phyloP scores from a whole-genome alignment of 2,329 filamentous ascomycete genomes.

The Botryotinia narcissicola region DNA sequence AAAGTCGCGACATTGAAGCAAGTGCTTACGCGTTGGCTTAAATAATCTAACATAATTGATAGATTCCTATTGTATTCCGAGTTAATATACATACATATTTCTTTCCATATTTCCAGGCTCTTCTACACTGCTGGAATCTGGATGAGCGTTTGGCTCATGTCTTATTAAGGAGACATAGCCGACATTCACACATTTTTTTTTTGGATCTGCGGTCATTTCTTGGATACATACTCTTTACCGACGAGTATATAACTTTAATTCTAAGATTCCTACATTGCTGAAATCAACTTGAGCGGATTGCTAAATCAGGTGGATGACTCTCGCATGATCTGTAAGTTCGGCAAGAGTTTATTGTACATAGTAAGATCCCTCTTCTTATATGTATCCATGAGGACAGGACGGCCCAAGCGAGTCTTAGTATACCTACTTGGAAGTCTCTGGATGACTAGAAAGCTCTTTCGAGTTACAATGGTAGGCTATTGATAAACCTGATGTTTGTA shows the following conservation, averaged over 20 bases:
- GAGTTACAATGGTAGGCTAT: no score
- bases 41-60: neutral
- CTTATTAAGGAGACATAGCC: no score
- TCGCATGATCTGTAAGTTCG: neutral
- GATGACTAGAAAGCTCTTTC: neutral
- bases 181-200: neutral
- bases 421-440: neutral
- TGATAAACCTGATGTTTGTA: neutral
- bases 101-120: neutral
- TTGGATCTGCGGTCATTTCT: neutral
- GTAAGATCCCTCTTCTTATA: neutral
- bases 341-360: neutral
- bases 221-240: neutral
- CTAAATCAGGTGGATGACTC: neutral
- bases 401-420: neutral
- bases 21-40: neutral
- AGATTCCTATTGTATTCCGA: neutral
- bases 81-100: neutral
- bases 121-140: no score
- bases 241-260: no score
- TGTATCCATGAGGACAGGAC: neutral
- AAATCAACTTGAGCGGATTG: neutral
- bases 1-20: neutral
- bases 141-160: no score
- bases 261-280: neutral